Evolutionary conservation across 163 green algal species (phyloP), one percentile per base, ranked within the genome.

Genomic region (Scenedesmus sp.): DNA sequence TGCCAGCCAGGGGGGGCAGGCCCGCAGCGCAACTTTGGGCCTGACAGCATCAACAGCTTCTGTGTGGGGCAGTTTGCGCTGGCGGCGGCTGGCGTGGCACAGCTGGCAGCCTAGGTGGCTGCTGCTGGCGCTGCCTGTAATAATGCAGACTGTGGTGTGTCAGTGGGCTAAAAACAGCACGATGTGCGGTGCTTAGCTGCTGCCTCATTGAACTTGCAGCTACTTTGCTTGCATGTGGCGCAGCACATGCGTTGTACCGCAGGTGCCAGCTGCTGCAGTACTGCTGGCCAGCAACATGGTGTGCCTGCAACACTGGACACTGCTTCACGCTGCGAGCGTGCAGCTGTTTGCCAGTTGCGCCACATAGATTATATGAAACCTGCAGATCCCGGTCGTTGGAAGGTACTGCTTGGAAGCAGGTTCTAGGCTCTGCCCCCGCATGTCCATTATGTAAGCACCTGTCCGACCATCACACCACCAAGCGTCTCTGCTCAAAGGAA

Each of bases 41-140:
- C 66, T 13, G 52, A 84, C 5, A 73, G 66, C 18, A 90, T n/a
- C 64, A 90, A 59, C 55, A 84, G 64, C 86, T 90, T 90, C 70
- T 90, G 86, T 82, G 86, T 90, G 46, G 86, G 86, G 5, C 86
- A 90, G 70, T 90, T 90, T 67, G 66, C 66, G n/a, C 9, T 90
- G 54, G 86, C 86, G 52, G 86, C 86, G 18, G 55, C 86, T 12
- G 86, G 52, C 18, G 52, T 90, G 67, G 64, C 86, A 52, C 34
- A 90, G 67, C 70, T 90, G 4, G 84, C 84, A 62, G 54, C 54
- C 4, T 86, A 9, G 57, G 15, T 79, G 23, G 6, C 70, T 52
- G 70, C 70, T 79, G 70, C 70, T 79, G 70, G 23, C 2, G 18
- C 3, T 73, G 64, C 12, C 64, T 6, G 20, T 13, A 7, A 6